Base-by-base conservation (phyloP, 352 stramenopile species). In the Phytophthora nicotianae region DNA sequence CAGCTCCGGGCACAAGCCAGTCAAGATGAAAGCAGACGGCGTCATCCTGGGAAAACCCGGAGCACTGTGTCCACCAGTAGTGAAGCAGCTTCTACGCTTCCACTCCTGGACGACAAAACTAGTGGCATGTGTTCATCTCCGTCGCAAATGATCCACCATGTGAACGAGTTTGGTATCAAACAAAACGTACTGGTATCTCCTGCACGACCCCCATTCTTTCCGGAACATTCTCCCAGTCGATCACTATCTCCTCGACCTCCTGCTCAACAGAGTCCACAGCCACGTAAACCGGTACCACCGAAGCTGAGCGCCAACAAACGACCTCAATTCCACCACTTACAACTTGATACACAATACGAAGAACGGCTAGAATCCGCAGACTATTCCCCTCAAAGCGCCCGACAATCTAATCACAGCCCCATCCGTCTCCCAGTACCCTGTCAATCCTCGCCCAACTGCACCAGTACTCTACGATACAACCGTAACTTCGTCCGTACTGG, bases 181-280 rank as follows among this genome's bases (percentile, higher is more conserved):
- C 80, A 91, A 37, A 70, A 82, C 47, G 70, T 91, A 11, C 71
- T 90, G 5, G 48, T 90, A 17, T 90, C 83, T 1, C 72, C 83
- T 1, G 64, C 75, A 6, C 82, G 79, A 14, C 72, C 83, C 10
- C 79, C 80, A 10, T 89, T 72, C 41, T 89, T 88, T 60, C 43
- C 41, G 24, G 49, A 72, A 10, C 24, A 49, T 2, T 1, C 64
- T 58, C 37, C 29, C 7, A 53, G 1, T 9, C 46, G 11, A 8
- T 23, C 23, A 49, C 13, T 55, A 41, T 70, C 65, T 3, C 60
- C 60, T 19, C 61, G 38, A 3, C 59, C 60, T 29, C 65, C 49
- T 27, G 60, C 38, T 8, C 35, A 26, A 11, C 48, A 58, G 9
- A 73, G 32, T 40, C 37, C 49, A 4, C 20, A 23, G 9, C 19